A percentile compares a stretch with the other conserved stretches of the same genome.
phyloP scores from a whole-genome alignment of 371 early-diverging fungal species.

The Apophysomyces sp. region DNA sequence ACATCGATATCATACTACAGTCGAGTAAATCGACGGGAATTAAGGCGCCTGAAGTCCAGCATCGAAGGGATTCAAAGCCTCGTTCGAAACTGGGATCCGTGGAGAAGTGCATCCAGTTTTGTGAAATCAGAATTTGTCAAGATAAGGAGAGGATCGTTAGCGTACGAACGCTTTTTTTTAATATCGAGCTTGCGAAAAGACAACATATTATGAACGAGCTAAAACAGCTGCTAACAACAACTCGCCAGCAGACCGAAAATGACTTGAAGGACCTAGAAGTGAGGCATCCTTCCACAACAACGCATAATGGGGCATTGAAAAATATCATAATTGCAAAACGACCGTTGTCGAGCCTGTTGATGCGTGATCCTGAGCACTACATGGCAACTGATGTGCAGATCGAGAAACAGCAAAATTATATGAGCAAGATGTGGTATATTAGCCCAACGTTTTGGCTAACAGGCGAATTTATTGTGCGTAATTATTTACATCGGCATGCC shows the following conservation, averaged over 20 bases:
- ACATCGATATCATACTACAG: not conserved
- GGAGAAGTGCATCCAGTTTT: conserved; percentile 16
- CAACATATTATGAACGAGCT: conserved; percentile 31
- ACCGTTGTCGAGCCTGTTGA: conserved; percentile 44
- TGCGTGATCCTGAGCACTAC: conserved; percentile 46
- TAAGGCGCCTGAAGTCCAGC: not conserved
- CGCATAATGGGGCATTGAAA: not conserved
- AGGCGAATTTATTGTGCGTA: conserved; percentile 48
- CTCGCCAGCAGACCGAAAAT: not conserved
- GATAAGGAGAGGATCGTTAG: conserved; percentile 28
- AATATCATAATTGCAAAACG: conserved; percentile 24
- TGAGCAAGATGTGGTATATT: conserved; percentile 22
- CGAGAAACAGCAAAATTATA: conserved; percentile 4
- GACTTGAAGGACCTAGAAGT: conserved; percentile 4
- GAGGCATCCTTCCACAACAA: conserved; percentile 6
- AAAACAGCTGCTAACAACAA: conserved; percentile 1
- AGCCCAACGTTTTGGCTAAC: conserved; percentile 24
- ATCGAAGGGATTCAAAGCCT: not conserved
- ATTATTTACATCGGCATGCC: conserved; percentile 58
- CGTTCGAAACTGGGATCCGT: not conserved
- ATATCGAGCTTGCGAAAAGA: conserved; percentile 28
- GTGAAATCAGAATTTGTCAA: conserved; percentile 24
- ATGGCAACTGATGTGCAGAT: conserved; percentile 6
- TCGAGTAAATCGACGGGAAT: not conserved
- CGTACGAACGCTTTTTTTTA: conserved; percentile 48